Base-by-base conservation (phyloP, 352 stramenopile genomes). In the Elongisporangium prolatum region DNA sequence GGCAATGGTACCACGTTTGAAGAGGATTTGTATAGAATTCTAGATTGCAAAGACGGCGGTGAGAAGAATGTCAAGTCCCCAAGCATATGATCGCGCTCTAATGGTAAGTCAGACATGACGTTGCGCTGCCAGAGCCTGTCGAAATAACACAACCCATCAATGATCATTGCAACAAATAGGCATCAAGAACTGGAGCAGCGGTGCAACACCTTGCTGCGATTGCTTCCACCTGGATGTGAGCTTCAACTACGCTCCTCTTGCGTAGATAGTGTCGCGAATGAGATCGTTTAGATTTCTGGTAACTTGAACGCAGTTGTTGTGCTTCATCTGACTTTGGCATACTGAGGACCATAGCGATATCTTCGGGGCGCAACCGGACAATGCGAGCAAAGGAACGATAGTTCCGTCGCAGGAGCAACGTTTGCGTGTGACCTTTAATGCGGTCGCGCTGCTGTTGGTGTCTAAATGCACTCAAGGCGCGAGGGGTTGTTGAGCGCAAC, bases 11-110 rank as follows among this genome's bases (percentile, higher is more conserved):
- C 72, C 1, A 62, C 58, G 49, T 80, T 77, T 6, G 22, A 21
- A 9, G n/a, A 48, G 11, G 68, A 50, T 8, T 52, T 28, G 52
- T 80, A 77, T 3, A 61, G 61, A 20, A 80, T 77, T 20, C 34
- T 53, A 25, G 72, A 80, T 34, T 69, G 37, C 24, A 67, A 24
- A n/a, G 5, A 38, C 48, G 64, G 62, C 8, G 57, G 61, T 4
- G 69, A 77, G 51, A 74, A 71, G 48, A 80, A 69, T 34, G 68
- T 47, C 48, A 80, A 44, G 13, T 77, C 66, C 3, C 71, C 69
- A 11, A 80, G 57, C 20, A 68, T 37, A 14, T 54, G 61, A 25
- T 48, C 61, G 17, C 69, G 62, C 16, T 65, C 55, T 20, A 72
- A 20, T 44, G 16, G 4, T 48, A 44, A 44, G 53, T 68, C 51